Conservation (phyloP, 2,329 filamentous ascomycete genomes). For the Xylaria sp. region DNA sequence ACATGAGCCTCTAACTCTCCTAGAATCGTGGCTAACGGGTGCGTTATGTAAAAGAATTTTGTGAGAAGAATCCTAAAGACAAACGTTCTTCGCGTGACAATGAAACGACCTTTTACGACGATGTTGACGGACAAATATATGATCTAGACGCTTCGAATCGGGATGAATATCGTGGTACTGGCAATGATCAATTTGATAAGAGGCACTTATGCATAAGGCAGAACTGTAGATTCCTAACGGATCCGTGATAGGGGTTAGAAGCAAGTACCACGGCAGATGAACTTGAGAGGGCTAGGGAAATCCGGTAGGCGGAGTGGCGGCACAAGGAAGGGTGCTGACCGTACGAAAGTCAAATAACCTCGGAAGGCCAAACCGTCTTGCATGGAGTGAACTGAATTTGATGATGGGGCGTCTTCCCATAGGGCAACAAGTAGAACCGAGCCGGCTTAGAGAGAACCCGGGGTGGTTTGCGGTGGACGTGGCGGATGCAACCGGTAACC, state of each 20-base stretch:
- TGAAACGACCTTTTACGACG: background rate
- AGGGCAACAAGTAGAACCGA: slow-evolving; percentile 43
- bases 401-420: slow-evolving; percentile 49
- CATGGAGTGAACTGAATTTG: slow-evolving; percentile 46
- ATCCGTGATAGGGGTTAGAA: slow-evolving; percentile 17
- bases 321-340: slow-evolving; percentile 39
- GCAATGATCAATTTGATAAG: slow-evolving; percentile 14
- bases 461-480: slow-evolving; percentile 44
- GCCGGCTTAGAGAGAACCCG: slow-evolving; percentile 43
- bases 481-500: slow-evolving; percentile 38
- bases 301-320: slow-evolving; percentile 27
- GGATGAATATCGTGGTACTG: slow-evolving; percentile 2
- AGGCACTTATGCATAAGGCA: slow-evolving; percentile 21
- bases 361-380: slow-evolving; percentile 43
- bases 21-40: slow-evolving; percentile 6
- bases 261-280: slow-evolving; percentile 20
- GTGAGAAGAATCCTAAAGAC: background rate
- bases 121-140: slow-evolving; percentile 3
- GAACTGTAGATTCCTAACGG: slow-evolving; percentile 8
- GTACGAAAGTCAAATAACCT: slow-evolving; percentile 40
- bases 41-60: slow-evolving; percentile 8
- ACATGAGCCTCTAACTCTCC: slow-evolving; percentile 6
- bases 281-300: slow-evolving; percentile 10
- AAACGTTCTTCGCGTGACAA: background rate
- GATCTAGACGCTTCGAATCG: slow-evolving; percentile 10